Conservation (phyloP, 2,329 filamentous ascomycete species). For the Diplodia sapinea region DNA sequence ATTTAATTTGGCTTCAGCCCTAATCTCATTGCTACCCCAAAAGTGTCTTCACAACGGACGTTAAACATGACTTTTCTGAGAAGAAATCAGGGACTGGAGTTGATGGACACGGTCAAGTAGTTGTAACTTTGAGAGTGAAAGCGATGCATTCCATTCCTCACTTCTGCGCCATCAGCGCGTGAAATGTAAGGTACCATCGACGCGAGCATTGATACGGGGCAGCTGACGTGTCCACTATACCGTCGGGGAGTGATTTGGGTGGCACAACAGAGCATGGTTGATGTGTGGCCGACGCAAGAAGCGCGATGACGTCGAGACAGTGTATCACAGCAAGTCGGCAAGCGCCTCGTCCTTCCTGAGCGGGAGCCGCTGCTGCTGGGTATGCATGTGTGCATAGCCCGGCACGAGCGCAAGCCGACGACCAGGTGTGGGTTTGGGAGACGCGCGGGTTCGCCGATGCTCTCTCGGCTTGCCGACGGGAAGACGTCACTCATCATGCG, state of each 20-base stretch:
- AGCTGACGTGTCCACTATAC: background rate
- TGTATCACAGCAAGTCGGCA: background rate
- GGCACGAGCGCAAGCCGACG: background rate
- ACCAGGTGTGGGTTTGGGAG: background rate
- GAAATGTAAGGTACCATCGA: background rate
- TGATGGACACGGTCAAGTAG: background rate
- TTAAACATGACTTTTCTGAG: background rate
- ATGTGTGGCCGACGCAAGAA: conserved; percentile 3
- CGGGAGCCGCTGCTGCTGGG: background rate
- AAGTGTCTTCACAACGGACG: background rate
- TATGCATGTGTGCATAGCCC: background rate
- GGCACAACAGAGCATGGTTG: background rate
- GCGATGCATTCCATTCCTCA: background rate
- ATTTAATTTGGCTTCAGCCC: background rate
- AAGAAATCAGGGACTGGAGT: background rate
- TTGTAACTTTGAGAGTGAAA: background rate
- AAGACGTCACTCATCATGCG: background rate
- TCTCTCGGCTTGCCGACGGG: background rate
- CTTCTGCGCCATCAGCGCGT: background rate
- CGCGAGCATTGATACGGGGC: background rate
- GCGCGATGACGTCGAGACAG: background rate
- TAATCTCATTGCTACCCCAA: background rate
- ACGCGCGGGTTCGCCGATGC: background rate
- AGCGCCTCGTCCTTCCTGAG: background rate
- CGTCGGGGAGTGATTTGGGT: background rate